Evolutionary conservation across 768 basidiomycete genomes (phyloP).

Genomic region (Amanita molliuscula): DNA sequence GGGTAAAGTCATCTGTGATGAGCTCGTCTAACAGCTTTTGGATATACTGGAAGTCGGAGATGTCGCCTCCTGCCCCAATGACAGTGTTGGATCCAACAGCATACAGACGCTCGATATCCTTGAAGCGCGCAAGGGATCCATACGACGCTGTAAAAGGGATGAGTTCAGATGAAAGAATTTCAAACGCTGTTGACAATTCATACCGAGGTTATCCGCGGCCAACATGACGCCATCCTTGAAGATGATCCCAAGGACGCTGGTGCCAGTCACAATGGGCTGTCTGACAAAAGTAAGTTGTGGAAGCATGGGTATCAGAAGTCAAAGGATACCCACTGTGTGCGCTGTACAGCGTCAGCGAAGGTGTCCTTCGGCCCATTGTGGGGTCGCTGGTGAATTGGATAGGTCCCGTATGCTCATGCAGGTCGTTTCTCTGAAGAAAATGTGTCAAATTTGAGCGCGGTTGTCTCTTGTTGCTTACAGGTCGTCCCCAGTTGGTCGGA

Average conservation of each 20-base stretch:
- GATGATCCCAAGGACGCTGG: conserved; percentile 90
- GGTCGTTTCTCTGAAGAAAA: conserved; percentile 52
- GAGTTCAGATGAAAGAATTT: not conserved
- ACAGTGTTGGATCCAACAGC: conserved; percentile 77
- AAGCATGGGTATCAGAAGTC: not conserved
- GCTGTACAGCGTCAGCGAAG: conserved; percentile 60
- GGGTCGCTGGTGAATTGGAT: conserved; percentile 59
- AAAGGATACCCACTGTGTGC: conserved; percentile 54
- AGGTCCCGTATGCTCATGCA: conserved; percentile 68
- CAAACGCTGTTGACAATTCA: conserved; percentile 12
- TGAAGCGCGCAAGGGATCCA: conserved; percentile 94
- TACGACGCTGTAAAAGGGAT: conserved; percentile 61
- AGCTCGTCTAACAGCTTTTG: conserved; percentile 72
- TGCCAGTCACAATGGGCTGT: conserved; percentile 93
- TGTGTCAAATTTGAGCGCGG: not conserved
- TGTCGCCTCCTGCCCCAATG: conserved; percentile 90
- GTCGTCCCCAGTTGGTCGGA: conserved; percentile 76
- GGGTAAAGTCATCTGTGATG: conserved; percentile 67
- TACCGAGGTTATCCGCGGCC: conserved; percentile 95
- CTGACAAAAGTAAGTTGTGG: conserved; percentile 24
- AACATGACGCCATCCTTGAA: conserved; percentile 98
- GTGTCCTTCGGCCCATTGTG: conserved; percentile 38
- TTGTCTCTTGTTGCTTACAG: conserved; percentile 33
- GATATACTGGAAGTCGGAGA: conserved; percentile 95
- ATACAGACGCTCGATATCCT: conserved; percentile 84